These are phyloP conservation scores for Apiotrichum siamense DNA, from an alignment of 1,284 basidiomycete species.

Conservation along the genomic window DNA sequence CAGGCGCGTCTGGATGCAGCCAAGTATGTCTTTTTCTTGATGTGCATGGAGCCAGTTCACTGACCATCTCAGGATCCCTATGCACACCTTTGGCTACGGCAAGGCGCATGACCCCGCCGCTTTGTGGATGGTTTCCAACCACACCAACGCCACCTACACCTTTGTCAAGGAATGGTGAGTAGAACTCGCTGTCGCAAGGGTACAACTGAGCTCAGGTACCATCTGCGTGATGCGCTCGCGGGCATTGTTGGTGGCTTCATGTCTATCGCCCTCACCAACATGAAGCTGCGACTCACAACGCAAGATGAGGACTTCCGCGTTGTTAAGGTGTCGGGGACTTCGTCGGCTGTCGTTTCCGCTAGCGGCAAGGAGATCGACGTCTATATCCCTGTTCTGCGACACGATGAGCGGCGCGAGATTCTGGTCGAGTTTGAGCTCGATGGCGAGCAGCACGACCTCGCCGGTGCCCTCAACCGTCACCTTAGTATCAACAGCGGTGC, in stretches of 20 bases:
- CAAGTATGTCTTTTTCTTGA: too few species aligned
- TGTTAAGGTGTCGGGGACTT: constrained; percentile 80
- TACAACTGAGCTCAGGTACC: constrained; percentile 51
- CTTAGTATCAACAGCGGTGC: constrained; percentile 1
- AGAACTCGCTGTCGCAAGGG: neutral
- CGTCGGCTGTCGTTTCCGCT: constrained; percentile 70
- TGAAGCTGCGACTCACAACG: constrained; percentile 73
- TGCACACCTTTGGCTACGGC: constrained; percentile 94
- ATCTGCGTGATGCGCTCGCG: constrained; percentile 77
- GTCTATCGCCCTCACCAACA: constrained; percentile 77
- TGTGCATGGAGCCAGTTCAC: neutral
- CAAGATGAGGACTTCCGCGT: constrained; percentile 71
- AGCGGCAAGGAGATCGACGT: constrained; percentile 91
- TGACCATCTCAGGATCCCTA: constrained; percentile 58
- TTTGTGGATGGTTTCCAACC: constrained; percentile 98
- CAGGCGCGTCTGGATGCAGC: constrained; percentile 92
- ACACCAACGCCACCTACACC: constrained; percentile 94
- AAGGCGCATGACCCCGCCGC: constrained; percentile 93
- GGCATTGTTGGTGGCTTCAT: constrained; percentile 91
- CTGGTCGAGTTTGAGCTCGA: constrained; percentile 87
- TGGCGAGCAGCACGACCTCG: neutral
- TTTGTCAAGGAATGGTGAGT: constrained; percentile 81
- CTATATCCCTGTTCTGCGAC: constrained; percentile 85
- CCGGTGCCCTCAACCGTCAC: neutral
- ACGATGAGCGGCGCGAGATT: constrained; percentile 89